Evolutionary conservation across 495 filamentous ascomycete genomes (phyloP), one percentile per base, ranked within the genome.

Genomic region (Umbilicaria muhlenbergii): DNA sequence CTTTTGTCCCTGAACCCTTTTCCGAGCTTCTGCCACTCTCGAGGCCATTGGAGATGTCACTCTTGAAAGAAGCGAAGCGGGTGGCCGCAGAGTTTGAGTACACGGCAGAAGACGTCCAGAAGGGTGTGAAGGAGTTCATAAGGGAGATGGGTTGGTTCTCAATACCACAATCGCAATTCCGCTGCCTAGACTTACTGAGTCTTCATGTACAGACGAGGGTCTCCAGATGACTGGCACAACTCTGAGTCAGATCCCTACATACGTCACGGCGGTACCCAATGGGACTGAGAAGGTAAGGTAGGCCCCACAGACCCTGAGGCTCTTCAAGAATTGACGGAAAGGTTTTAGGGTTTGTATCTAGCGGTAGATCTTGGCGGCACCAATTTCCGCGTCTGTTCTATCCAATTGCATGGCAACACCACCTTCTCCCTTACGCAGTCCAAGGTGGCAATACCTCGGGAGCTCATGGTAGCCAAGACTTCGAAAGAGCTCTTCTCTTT

Each of bases 361-460:
- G 91, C 92, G 16, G 91, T 98, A 36, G 91, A 98, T 52, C 74
- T 98, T 14, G 91, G 91, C 39, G 91, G 91, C 51, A 98, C 91
- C 47, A 98, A 98, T 61, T 94, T 96, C 65, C 82, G 91, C 48
- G 92, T 98, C 51, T 98, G 91, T 65, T 94, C 86, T 5, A 80
- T 98, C 53, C 70, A 86, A 42, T 66, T 98, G 33, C 83, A 92
- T 54, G 91, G 91, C 51, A 83, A 96, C 61, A 82, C 75, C 44
- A 96, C 85, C 32, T 96, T 94, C 70, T 80, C 75, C 55, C 74
- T 96, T 49, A 86, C 81, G 34, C 88, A 86, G 64, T 84, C 77
- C 55, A 96, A 96, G 66, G 83, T 92, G 38, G 71, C 86, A 46
- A 92, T 96, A 42, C 91, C 91, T 3, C 75, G 73, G 38, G 80